Conservation (phyloP, 805 yeast genomes). For the Saccharomycopsis sp. region DNA sequence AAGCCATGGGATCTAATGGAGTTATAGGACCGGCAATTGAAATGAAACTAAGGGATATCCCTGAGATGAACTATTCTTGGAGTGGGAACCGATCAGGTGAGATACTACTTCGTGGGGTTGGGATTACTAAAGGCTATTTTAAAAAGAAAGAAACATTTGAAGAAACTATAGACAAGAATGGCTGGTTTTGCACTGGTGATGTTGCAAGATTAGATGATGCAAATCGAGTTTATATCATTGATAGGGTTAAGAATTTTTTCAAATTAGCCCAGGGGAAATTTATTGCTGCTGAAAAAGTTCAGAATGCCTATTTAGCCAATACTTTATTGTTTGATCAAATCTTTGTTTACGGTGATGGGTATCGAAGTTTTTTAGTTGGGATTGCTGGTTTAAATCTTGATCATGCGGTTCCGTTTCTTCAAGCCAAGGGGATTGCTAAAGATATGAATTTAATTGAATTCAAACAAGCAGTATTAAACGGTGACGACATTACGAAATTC, state of each 20-base stretch:
- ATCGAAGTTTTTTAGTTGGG: conserved; percentile 50
- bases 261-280: conserved; percentile 62
- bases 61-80: conserved; percentile 50
- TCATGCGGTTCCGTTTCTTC: conserved; percentile 4
- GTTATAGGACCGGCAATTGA: conserved; percentile 50
- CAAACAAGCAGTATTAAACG: conserved; percentile 21
- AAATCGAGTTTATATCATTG: conserved; percentile 58
- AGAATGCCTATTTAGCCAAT: conserved; percentile 50
- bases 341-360: conserved; percentile 59
- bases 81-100: conserved; percentile 49
- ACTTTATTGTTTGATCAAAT: conserved; percentile 47
- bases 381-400: conserved; percentile 51
- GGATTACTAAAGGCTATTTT: conserved; percentile 50
- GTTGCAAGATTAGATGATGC: conserved; percentile 44
- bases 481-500: conserved; percentile 26
- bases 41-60: conserved; percentile 54
- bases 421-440: background rate
- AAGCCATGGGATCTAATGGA: conserved; percentile 30
- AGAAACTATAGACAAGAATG: conserved; percentile 45
- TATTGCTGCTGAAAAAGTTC: conserved; percentile 71
- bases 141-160: conserved; percentile 49
- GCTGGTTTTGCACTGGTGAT: conserved; percentile 67
- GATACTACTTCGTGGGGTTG: conserved; percentile 57
- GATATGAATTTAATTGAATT: conserved; percentile 29
- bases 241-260: conserved; percentile 74